phyloP scores from a whole-genome alignment of 768 basidiomycete species.

The Kwoniella heveanensis region DNA sequence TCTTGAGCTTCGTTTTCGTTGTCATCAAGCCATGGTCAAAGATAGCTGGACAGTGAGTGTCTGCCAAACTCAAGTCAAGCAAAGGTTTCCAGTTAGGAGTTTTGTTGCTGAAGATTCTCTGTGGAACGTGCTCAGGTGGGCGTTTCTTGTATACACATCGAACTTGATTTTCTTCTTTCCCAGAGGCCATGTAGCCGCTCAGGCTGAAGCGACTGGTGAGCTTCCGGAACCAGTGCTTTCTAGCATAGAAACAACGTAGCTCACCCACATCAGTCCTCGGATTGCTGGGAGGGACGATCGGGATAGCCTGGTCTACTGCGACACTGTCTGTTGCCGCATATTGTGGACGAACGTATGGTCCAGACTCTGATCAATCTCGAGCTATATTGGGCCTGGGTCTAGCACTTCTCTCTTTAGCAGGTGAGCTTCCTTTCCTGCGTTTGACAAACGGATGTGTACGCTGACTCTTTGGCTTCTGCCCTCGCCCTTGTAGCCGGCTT shows the following conservation, averaged over 20 bases:
- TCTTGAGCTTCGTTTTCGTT: conserved; percentile 42
- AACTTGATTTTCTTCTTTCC: conserved; percentile 50
- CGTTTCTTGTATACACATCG: conserved; percentile 45
- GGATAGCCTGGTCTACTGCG: conserved; percentile 33
- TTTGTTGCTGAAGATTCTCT: neutral
- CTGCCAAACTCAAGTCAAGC: neutral
- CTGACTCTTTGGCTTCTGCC: neutral
- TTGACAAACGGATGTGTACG: neutral
- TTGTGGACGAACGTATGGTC: conserved; percentile 32
- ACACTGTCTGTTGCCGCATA: conserved; percentile 42
- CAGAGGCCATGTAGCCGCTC: conserved; percentile 26
- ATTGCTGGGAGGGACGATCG: conserved; percentile 27
- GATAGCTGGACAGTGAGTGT: conserved; percentile 40
- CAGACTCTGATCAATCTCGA: conserved; percentile 31
- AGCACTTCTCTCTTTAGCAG: conserved; percentile 35
- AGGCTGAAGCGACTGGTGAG: conserved; percentile 42
- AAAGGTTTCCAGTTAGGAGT: neutral
- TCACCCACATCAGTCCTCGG: conserved; percentile 31
- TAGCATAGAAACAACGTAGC: neutral
- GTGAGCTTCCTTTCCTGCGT: conserved; percentile 21
- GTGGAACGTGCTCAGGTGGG: conserved; percentile 30
- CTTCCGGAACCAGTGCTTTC: neutral
- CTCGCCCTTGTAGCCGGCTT: conserved; percentile 32
- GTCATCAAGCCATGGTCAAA: conserved; percentile 32
- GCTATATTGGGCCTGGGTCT: conserved; percentile 39